Evolutionary conservation across 2,329 filamentous ascomycete species (phyloP).

Genomic region (Colletotrichum karsti): DNA sequence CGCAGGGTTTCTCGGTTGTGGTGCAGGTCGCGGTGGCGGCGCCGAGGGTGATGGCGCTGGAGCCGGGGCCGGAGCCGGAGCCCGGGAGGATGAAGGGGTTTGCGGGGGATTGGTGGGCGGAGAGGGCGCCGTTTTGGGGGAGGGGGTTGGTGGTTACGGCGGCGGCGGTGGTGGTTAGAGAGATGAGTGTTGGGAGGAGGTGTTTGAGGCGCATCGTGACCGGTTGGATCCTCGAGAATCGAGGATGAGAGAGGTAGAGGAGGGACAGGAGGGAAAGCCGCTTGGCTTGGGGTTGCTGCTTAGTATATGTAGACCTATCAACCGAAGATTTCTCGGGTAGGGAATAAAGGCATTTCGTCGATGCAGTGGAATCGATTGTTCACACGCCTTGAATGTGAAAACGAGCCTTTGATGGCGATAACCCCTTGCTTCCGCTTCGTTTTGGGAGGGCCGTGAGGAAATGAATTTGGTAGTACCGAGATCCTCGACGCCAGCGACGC

Average conservation of each 20-base stretch:
- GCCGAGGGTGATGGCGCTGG: constrained; percentile 28
- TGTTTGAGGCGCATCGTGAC: background rate
- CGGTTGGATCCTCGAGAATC: background rate
- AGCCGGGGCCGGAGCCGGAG: constrained; percentile 28
- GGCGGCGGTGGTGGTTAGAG: background rate
- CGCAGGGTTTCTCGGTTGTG: constrained; percentile 35
- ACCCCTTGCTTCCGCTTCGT: too few species aligned
- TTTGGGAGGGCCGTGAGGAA: too few species aligned
- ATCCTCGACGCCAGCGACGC: too few species aligned
- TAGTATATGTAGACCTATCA: too few species aligned
- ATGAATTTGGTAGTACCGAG: too few species aligned
- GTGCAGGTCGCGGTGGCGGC: constrained; percentile 29
- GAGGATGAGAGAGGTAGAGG: background rate
- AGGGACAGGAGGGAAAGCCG: background rate
- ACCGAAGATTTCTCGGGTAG: too few species aligned
- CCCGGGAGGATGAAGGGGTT: constrained; percentile 30
- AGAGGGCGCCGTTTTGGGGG: background rate
- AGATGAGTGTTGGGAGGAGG: background rate
- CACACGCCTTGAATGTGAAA: too few species aligned
- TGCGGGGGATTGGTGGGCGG: background rate
- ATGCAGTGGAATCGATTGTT: too few species aligned
- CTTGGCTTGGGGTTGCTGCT: too few species aligned
- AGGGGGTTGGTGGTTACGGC: background rate
- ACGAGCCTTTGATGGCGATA: too few species aligned
- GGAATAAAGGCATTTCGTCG: too few species aligned